Conservation (phyloP, 192 early-diverging fungal species). For the Coemansia sp. region DNA sequence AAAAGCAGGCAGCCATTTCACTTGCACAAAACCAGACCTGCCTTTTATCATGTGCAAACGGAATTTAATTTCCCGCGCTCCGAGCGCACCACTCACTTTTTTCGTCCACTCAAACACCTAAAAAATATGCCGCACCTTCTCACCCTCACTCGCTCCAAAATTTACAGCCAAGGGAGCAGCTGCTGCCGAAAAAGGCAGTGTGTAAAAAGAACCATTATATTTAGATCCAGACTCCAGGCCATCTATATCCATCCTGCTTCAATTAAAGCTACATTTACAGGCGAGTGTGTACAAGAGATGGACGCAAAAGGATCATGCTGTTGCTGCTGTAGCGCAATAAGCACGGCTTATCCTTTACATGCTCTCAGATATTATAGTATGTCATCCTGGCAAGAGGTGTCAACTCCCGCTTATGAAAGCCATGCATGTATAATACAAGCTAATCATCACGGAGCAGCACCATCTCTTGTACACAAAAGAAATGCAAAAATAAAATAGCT, state of each 20-base stretch:
- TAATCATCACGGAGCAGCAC: conserved; percentile 29
- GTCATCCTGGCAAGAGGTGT: conserved; percentile 39
- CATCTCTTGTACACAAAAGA: conserved; percentile 9
- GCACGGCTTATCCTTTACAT: background rate
- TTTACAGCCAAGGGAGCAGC: no score
- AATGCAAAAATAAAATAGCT: background rate
- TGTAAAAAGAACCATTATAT: no score
- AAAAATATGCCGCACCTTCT: no score
- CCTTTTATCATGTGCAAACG: background rate
- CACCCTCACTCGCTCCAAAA: no score
- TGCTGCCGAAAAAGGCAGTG: no score
- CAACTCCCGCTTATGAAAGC: conserved; percentile 43
- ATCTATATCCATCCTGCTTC: no score
- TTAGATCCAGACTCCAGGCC: no score
- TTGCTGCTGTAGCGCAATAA: background rate
- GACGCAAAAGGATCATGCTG: background rate
- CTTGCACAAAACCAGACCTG: no score
- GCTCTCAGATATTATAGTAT: conserved; percentile 33
- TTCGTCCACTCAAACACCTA: no score
- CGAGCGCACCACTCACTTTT: background rate
- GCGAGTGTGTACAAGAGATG: background rate
- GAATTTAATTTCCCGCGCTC: background rate
- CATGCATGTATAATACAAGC: conserved; percentile 39
- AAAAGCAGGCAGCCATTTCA: background rate
- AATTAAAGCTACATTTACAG: background rate